Evolutionary conservation across 164 flowering plant genomes (phyloP).

Genomic region (Nelumbo lutea): DNA sequence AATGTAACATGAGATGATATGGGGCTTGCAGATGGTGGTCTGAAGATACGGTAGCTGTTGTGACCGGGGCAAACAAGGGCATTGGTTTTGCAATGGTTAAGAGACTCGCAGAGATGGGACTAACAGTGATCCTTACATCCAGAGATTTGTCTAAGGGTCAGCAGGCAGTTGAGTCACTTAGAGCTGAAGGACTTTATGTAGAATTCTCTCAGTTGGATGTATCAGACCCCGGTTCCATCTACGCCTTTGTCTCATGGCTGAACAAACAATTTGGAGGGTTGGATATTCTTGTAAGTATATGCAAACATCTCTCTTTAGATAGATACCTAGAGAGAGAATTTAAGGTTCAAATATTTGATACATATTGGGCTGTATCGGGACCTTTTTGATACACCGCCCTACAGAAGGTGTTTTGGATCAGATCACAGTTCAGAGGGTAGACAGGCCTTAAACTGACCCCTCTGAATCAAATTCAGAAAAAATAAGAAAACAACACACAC

Average conservation of each 20-base stretch:
- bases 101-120: constrained; percentile 51
- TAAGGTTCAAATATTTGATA: no score
- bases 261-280: constrained; percentile 28
- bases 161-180: constrained; percentile 40
- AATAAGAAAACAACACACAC: no score
- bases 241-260: constrained; percentile 46
- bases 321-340: no score
- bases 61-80: constrained; percentile 86
- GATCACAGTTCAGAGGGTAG: no score
- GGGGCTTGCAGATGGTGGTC: constrained; percentile 71
- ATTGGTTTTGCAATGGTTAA: constrained; percentile 71
- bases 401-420: no score
- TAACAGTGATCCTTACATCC: constrained; percentile 67
- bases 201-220: constrained; percentile 55
- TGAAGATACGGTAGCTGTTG: constrained; percentile 55
- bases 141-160: constrained; percentile 50
- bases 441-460: no score
- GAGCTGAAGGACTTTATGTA: constrained; percentile 31
- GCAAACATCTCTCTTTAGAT: no score
- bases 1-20: background rate
- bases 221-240: constrained; percentile 47
- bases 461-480: no score
- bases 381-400: no score
- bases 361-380: no score
- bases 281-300: constrained; percentile 64